Conservation (phyloP, 306 rosid species). For the Potentilla sterilis region DNA sequence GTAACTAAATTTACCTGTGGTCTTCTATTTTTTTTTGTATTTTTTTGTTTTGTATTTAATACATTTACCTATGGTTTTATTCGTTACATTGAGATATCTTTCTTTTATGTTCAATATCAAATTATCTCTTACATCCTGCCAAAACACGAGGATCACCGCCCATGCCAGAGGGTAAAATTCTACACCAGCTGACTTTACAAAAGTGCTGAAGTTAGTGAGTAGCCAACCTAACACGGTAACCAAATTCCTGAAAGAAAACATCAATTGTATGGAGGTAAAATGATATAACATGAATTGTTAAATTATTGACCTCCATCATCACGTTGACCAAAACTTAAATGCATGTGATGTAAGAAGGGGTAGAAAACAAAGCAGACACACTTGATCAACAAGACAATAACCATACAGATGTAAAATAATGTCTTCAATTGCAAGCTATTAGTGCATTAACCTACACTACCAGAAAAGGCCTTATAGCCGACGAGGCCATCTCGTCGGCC, state of each 20-base stretch:
- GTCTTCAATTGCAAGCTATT: not conserved
- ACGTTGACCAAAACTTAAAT: not conserved
- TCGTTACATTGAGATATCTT: no score
- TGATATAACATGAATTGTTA: not conserved
- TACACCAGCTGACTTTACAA: slow-evolving; percentile 82
- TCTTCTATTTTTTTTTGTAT: no score
- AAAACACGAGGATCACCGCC: slow-evolving; percentile 92
- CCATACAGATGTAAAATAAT: not conserved
- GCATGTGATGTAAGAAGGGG: slow-evolving; percentile 9
- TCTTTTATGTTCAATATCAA: slow-evolving; percentile 20
- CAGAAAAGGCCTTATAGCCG: no score
- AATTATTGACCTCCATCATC: not conserved
- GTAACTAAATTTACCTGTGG: no score
- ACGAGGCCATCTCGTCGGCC: no score
- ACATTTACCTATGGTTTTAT: no score
- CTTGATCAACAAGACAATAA: not conserved
- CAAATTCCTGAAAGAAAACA: slow-evolving; percentile 70
- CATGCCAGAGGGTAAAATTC: slow-evolving; percentile 93
- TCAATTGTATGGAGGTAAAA: slow-evolving; percentile 4
- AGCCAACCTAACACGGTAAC: slow-evolving; percentile 93
- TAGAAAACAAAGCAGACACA: slow-evolving; percentile 17
- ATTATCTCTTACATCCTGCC: slow-evolving; percentile 89
- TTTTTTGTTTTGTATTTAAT: no score
- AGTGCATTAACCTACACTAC: not conserved
- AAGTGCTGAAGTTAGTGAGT: slow-evolving; percentile 79